Base-by-base conservation (phyloP, 1,139 yeast genomes). In the Yamadazyma pseudoaaseri region DNA sequence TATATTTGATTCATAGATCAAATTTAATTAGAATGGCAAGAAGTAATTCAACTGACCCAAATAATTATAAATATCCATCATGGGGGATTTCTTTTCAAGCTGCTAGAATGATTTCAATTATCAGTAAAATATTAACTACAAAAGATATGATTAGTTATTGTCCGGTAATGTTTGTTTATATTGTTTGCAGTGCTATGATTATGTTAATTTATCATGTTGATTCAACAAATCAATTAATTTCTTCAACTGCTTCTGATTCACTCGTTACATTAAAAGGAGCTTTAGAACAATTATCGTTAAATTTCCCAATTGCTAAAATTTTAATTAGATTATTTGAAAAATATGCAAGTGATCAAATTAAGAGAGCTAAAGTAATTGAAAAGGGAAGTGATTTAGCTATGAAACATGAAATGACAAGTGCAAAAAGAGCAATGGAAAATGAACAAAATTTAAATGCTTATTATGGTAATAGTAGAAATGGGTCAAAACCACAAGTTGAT, bases 11-110 rank as follows among this genome's bases (percentile, higher is more conserved):
- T 29, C 95, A 86, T 54, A 65, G 90, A 34, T 77, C 87, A 7
- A 83, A 83, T 48, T 76, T 85, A 38, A 60, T 78, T 26, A 65
- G 76, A 41, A 65, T 70, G 68, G 72, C 75, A 9, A 56, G 63
- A 32, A 62, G 70, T 12, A 61, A 61, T 18, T 62, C 71, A 4
- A 62, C 70, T 6, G 64, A 67, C 41, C 60, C 74, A 14, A 62
- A 67, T 52, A 73, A 70, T 48, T 77, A 71, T 51, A 76, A 72
- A 37, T 82, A 81, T 54, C 89, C 92, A 1, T 79, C 87, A 6
- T 81, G 92, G 85, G 89, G 92, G 10, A 84, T 86, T 42, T 83
- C 90, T 2, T 85, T 85, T 64, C 90, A 84, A 55, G 87, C 95
- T 0, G 87, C 94, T 1, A 78, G 86, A 51, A 82, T 83, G 83